Base-by-base conservation (phyloP, 2,329 filamentous ascomycete species). In the Fusarium pseudoanthophilum region DNA sequence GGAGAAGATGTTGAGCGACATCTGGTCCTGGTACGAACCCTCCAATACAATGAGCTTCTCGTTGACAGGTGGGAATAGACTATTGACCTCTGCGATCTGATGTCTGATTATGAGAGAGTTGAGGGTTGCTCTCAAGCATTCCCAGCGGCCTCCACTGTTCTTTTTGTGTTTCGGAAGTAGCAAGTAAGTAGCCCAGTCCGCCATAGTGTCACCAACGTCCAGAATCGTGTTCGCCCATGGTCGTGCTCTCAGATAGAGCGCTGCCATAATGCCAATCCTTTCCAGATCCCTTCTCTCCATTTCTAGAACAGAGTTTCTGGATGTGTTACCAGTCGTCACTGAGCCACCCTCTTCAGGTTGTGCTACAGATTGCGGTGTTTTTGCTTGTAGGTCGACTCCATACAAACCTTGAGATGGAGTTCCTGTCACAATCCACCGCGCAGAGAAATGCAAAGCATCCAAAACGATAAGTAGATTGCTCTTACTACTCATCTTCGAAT, bases 371-470 rank as follows among this genome's bases (percentile, higher is more conserved):
- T 18, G 46, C 20, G 61, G 34, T 16, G 39, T 37, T 18, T 64
- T 26, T 28, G 67, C 52, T 20, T 64, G 45, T 32, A 64, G 56
- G 37, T 81, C 79, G 8, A 94, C 87, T 1, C 95, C 94, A 63
- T 94, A 93, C 0, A 98, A 84, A 15, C 95, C 93, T 70, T 91
- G 92, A 2, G 95, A 94, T 5, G 95, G 95, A 0, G 95, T 98
- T 63, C 95, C 95, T 2, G 93, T 97, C 2, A 97, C 92, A 8
- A 97, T 90, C 95, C 95, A 98, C 15, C 93, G 90, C 24, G 93
- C 89, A 52, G 94, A 91, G 21, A 94, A 84, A 16, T 87, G 83
- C n/a, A 92, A 80, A 18, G 80, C 79, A 24, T 91, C 86, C 4
- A 91, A 80, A 4, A 86, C 84, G 5, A 84, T 78, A 26, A 89